Percentiles rank a stretch among this genome's conserved stretches.
These are phyloP conservation scores for Amyloporia xantha DNA, from an alignment of 768 basidiomycete genomes.

Conservation along the genomic window DNA sequence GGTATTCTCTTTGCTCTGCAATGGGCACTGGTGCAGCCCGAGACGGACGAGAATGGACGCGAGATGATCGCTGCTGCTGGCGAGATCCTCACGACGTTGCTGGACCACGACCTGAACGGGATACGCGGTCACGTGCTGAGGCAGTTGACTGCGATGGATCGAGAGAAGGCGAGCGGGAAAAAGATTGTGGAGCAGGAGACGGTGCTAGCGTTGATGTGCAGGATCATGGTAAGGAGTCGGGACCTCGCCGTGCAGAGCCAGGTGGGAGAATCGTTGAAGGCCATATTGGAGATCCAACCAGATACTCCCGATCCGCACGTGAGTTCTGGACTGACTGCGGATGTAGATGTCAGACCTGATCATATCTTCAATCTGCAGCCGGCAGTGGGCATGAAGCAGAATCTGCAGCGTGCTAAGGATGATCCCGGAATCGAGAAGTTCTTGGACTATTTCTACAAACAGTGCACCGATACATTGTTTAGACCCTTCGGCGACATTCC, in stretches of 20 bases:
- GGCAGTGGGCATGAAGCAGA: constrained; percentile 35
- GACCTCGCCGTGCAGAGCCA: constrained; percentile 88
- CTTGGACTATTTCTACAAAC: constrained; percentile 90
- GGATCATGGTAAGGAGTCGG: constrained; percentile 68
- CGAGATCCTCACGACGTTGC: constrained; percentile 74
- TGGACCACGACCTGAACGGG: constrained; percentile 88
- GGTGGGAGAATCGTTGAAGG: constrained; percentile 80
- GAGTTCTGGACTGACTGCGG: constrained; percentile 3
- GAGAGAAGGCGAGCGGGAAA: constrained; percentile 52
- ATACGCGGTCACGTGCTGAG: constrained; percentile 81
- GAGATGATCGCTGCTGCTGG: constrained; percentile 76
- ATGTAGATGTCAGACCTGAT: background rate
- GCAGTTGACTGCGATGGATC: constrained; percentile 67
- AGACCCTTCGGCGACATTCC: constrained; percentile 71
- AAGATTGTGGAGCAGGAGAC: constrained; percentile 67
- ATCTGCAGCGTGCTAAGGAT: constrained; percentile 63
- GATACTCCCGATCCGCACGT: constrained; percentile 15
- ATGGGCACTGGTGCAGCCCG: constrained; percentile 77
- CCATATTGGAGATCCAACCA: constrained; percentile 61
- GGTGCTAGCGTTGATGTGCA: constrained; percentile 67
- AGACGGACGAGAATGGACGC: constrained; percentile 42
- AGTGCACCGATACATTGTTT: constrained; percentile 71
- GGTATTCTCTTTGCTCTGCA: constrained; percentile 89
- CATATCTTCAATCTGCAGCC: constrained; percentile 15
- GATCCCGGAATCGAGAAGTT: constrained; percentile 85